Evolutionary conservation across 169 alveolate genomes (phyloP).

Genomic region (Plasmodium relictum): DNA sequence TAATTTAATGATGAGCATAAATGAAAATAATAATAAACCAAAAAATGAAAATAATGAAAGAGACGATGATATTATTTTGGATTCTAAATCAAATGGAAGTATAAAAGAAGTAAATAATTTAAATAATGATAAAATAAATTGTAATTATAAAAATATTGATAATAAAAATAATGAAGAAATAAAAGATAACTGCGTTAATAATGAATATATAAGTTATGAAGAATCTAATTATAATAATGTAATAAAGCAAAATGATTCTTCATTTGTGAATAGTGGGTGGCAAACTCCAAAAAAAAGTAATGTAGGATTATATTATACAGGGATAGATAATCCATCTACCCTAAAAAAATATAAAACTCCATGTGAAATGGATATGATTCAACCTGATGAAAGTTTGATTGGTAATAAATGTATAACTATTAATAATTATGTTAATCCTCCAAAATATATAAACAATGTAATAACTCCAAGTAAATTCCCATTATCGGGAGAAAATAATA

Average conservation of each 20-base stretch:
- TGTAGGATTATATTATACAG: constrained; percentile 43
- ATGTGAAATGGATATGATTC: constrained; percentile 72
- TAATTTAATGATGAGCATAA: constrained; percentile 18
- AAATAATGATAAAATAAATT: background rate
- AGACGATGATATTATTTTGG: background rate
- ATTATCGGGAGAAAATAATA: constrained; percentile 60
- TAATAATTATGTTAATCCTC: constrained; percentile 75
- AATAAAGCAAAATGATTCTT: constrained; percentile 12
- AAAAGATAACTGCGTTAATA: constrained; percentile 2
- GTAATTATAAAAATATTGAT: background rate
- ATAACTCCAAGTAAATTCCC: constrained; percentile 57
- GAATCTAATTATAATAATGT: background rate
- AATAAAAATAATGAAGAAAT: background rate
- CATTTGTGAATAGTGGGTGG: constrained; percentile 45
- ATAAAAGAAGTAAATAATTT: background rate
- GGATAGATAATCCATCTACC: constrained; percentile 58
- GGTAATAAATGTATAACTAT: constrained; percentile 77
- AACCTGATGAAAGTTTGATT: constrained; percentile 76
- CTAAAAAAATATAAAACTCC: constrained; percentile 71
- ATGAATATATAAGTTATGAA: background rate
- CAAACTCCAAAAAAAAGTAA: constrained; percentile 74
- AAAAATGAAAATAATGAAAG: background rate
- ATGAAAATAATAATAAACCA: constrained; percentile 13
- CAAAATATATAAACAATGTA: constrained; percentile 52
- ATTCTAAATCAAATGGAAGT: background rate